Percentiles rank a stretch among this genome's conserved stretches.
Evolutionary conservation across 176 grass and related monocot species (phyloP).

Genomic region (Phragmites australis): DNA sequence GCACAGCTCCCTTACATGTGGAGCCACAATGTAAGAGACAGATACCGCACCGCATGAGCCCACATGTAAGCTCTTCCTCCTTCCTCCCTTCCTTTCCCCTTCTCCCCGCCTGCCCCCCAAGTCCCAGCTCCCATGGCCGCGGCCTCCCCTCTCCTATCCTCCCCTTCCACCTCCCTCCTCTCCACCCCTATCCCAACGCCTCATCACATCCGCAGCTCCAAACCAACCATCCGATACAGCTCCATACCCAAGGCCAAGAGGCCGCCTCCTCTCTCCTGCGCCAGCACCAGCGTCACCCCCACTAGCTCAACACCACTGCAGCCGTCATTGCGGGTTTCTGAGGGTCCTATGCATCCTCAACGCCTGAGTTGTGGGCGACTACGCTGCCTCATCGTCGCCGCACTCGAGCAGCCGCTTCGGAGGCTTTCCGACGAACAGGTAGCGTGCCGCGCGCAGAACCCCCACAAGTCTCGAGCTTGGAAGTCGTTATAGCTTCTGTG

Average conservation of each 20-base stretch:
- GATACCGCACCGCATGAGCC: neutral
- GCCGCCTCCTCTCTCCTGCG: constrained; percentile 17
- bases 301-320: too few relatives aligned
- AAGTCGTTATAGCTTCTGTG: too few relatives aligned
- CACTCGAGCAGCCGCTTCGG: constrained; percentile 57
- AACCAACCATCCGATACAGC: neutral
- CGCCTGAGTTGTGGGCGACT: constrained; percentile 82
- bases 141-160: constrained; percentile 7
- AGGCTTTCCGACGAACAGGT: constrained; percentile 93
- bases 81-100: too few relatives aligned
- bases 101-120: neutral
- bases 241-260: neutral
- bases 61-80: constrained; percentile 7
- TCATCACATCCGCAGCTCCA: neutral
- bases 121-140: constrained; percentile 28
- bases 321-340: constrained; percentile 27
- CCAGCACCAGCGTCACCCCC: too few relatives aligned
- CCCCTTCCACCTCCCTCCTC: neutral
- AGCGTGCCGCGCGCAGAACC: too few relatives aligned
- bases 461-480: too few relatives aligned
- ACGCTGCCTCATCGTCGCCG: constrained; percentile 78
- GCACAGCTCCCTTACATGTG: neutral
- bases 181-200: neutral
- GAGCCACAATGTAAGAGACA: neutral
- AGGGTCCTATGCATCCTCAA: constrained; percentile 76